Conservation (phyloP, 805 yeast genomes). For the Candida berthetii region DNA sequence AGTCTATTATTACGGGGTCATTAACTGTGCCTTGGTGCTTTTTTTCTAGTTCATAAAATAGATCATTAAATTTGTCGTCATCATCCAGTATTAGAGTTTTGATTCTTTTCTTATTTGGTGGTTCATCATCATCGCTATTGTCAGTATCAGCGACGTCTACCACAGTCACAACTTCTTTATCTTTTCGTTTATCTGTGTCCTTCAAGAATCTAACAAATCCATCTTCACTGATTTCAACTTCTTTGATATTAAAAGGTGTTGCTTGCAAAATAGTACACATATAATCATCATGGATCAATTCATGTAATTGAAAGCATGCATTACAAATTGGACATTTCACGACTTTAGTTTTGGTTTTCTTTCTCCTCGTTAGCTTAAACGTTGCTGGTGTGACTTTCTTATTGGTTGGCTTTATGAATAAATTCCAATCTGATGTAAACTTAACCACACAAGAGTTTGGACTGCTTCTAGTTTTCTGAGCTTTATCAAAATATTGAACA, state of each 20-base stretch:
- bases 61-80: no score
- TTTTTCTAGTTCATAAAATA: no score
- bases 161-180: no score
- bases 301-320: constrained; percentile 5
- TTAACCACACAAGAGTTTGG: neutral
- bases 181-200: neutral
- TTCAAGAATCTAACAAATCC: constrained; percentile 4
- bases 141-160: constrained; percentile 6
- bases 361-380: constrained; percentile 7
- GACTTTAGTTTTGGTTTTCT: neutral
- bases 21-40: no score
- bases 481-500: neutral
- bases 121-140: neutral
- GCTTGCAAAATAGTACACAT: constrained; percentile 6
- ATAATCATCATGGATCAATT: constrained; percentile 15
- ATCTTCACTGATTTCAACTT: constrained; percentile 11
- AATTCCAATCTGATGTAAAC: neutral
- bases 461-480: neutral
- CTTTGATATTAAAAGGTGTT: constrained; percentile 1
- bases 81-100: constrained; percentile 1
- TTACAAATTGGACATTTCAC: constrained; percentile 15
- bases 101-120: neutral
- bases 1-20: no score
- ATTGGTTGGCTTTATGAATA: neutral
- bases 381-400: neutral